phyloP scores from a whole-genome alignment of 2,329 filamentous ascomycete species.

The Epichloe sp. region DNA sequence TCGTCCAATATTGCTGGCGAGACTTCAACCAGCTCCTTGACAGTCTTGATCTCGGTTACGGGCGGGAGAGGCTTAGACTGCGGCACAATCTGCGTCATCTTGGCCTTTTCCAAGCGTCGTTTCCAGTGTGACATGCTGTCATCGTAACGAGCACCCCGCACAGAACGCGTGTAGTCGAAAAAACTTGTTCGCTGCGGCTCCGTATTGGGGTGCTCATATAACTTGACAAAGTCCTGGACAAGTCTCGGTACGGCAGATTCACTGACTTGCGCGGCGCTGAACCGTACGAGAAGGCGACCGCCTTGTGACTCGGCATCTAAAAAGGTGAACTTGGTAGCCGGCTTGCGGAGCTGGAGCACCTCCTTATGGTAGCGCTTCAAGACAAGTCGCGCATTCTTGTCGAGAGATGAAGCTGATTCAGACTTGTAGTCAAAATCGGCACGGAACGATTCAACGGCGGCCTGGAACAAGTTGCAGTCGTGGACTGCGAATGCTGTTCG shows the following conservation, averaged over 20 bases:
- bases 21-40: constrained; percentile 27
- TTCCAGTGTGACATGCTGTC: constrained; percentile 33
- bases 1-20: constrained; percentile 23
- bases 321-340: constrained; percentile 37
- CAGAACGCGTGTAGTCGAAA: constrained; percentile 33
- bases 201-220: constrained; percentile 28
- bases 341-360: constrained; percentile 27
- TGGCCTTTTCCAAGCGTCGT: constrained; percentile 28
- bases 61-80: constrained; percentile 28
- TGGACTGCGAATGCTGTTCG: constrained; percentile 40
- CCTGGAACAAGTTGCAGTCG: constrained; percentile 34
- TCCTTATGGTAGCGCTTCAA: constrained; percentile 29
- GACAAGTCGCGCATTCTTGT: constrained; percentile 24
- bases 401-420: constrained; percentile 27
- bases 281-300: constrained; percentile 32
- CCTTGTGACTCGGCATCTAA: constrained; percentile 35
- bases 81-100: constrained; percentile 32
- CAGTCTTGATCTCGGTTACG: constrained; percentile 24
- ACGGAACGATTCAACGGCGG: constrained; percentile 28
- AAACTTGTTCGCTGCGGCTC: constrained; percentile 27
- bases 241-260: constrained; percentile 31
- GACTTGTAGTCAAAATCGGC: constrained; percentile 31
- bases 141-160: constrained; percentile 21
- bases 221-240: constrained; percentile 33
- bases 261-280: constrained; percentile 37